Base-by-base conservation (phyloP, 2,329 filamentous ascomycete species). In the Colletotrichum sp. region DNA sequence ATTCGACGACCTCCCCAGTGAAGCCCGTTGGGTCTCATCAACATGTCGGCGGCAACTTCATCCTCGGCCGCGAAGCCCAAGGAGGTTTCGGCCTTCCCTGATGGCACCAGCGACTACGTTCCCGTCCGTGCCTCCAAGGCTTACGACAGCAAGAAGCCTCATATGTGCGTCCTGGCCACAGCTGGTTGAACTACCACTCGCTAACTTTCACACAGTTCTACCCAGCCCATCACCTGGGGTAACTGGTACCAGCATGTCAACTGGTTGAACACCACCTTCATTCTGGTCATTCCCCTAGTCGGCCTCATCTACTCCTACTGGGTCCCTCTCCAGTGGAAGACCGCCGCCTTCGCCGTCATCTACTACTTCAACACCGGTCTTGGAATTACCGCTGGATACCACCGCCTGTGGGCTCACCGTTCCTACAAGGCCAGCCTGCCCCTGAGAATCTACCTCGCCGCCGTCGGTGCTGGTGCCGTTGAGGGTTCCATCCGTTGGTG, bases 171-270 rank as follows among this genome's bases (percentile, higher is more conserved):
- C 26, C 26, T 12, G 15, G 16, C 18, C 9, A 6, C 15, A 26
- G 48, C 8, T 18, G 6, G 18, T 12, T 15, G 9, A 30, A 30
- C 1, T 2, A 6, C 36, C 9, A 13, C 15, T 8, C 21, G 26
- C 65, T 76, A 28, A 76, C 3, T 2, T 28, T 5, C 28, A 12
- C 28, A 55, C 34, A 76, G 74, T 86, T 92, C 95, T 78, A 95
- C 98, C 78, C 91, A 92, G 78, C 94, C 94, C 74, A 93, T 98
- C 80, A 98, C 95, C 76, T 90, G 89, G 85, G 88, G 89, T 81
- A 98, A 98, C 88, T 97, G 95, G 94, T 93, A 96, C 87, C 94
- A 96, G 87, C 96, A 98, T 83, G 91, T 98, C 88, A 96, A 98
- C 90, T 98, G 96, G 95, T 90, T 98, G 79, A 98, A 98, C 85